A percentile compares a stretch with the other conserved stretches of the same genome.
These are phyloP conservation scores for Cystobasidium tubakii DNA, from an alignment of 768 basidiomycete species.

Conservation along the genomic window DNA sequence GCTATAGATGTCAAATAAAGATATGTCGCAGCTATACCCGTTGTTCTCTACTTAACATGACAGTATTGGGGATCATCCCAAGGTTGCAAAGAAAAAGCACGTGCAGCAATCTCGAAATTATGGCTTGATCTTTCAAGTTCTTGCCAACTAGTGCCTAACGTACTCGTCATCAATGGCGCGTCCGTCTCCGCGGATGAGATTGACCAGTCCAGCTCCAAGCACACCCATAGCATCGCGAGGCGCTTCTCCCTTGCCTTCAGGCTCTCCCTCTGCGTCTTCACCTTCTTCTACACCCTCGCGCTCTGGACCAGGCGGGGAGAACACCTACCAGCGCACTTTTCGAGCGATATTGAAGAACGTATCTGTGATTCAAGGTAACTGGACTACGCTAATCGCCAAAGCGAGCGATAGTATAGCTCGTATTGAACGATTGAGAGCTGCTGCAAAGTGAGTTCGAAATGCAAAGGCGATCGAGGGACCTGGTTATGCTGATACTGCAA, in stretches of 20 bases:
- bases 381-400: background rate
- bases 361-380: background rate
- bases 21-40: background rate
- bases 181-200: slow-evolving; percentile 17
- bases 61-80: background rate
- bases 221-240: background rate
- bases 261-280: slow-evolving; percentile 6
- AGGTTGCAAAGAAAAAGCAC: background rate
- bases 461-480: background rate
- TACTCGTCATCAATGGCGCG: background rate
- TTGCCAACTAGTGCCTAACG: background rate
- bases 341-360: slow-evolving; percentile 11
- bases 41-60: background rate
- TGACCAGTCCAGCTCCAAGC: slow-evolving; percentile 31
- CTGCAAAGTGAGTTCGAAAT: background rate
- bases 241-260: background rate
- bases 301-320: slow-evolving; percentile 6
- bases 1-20: slow-evolving; percentile 54
- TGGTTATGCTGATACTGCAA: background rate
- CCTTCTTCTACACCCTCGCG: slow-evolving; percentile 14
- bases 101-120: background rate
- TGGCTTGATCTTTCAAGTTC: background rate
- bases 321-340: slow-evolving; percentile 19
- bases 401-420: background rate
- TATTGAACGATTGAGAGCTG: background rate